These are phyloP conservation scores for Neofusicoccum laricinum DNA, from an alignment of 2,329 filamentous ascomycete species.

Conservation along the genomic window DNA sequence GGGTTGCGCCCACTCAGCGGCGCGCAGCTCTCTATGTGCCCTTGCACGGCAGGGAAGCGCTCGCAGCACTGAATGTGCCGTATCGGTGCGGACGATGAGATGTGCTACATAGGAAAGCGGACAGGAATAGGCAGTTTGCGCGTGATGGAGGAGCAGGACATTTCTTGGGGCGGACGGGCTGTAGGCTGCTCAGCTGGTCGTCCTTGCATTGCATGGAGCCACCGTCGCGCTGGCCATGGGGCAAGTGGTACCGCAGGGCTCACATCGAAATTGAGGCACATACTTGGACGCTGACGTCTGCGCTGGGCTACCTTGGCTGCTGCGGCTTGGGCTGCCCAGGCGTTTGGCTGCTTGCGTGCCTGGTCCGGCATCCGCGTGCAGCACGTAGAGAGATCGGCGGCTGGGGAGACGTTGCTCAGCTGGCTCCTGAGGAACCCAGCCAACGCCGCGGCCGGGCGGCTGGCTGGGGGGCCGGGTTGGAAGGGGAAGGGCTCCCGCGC, in stretches of 20 bases:
- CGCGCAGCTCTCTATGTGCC: not conserved
- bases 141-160: constrained; percentile 5
- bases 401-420: not conserved
- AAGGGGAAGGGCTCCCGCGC: constrained; percentile 10
- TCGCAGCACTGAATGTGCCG: not conserved
- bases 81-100: not conserved
- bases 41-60: constrained; percentile 8
- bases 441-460: not conserved
- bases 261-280: constrained; percentile 5
- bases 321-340: not conserved
- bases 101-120: not conserved
- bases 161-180: not conserved
- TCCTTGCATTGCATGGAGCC: constrained; percentile 17
- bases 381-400: not conserved
- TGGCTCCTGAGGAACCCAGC: not conserved
- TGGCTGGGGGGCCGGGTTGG: constrained; percentile 8
- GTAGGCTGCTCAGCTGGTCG: constrained; percentile 3
- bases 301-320: not conserved
- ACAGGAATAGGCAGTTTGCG: not conserved
- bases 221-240: not conserved
- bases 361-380: not conserved
- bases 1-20: not conserved
- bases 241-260: constrained; percentile 9
- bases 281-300: constrained; percentile 3
- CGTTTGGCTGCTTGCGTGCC: not conserved